phyloP scores from a whole-genome alignment of 2,329 filamentous ascomycete species.

The Monilinia polystroma region DNA sequence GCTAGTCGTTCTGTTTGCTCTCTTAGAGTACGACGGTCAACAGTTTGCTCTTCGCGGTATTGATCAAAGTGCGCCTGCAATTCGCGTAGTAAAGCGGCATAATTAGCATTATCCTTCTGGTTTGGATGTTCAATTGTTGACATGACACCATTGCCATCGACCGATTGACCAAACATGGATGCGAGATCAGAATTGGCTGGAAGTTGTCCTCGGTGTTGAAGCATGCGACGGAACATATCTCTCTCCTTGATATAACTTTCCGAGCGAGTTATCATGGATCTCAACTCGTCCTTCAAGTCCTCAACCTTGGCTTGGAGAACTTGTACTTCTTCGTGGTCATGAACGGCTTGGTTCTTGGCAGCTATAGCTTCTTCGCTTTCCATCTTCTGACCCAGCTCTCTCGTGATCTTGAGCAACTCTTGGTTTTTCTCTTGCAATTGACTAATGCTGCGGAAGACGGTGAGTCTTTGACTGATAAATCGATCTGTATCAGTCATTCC shows the following conservation, averaged over 20 bases:
- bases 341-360: conserved; percentile 60
- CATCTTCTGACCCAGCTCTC: conserved; percentile 82
- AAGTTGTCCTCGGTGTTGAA: conserved; percentile 70
- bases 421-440: conserved; percentile 87
- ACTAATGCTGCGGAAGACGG: conserved; percentile 80
- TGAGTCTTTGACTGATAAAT: conserved; percentile 86
- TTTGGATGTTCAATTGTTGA: conserved; percentile 57
- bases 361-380: conserved; percentile 83
- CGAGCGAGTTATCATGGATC: conserved; percentile 76
- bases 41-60: conserved; percentile 80
- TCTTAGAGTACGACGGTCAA: conserved; percentile 78
- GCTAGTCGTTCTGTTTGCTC: conserved; percentile 81
- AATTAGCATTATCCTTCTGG: conserved; percentile 61
- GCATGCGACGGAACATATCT: conserved; percentile 95
- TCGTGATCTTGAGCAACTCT: conserved; percentile 76
- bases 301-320: conserved; percentile 70
- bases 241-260: conserved; percentile 94
- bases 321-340: conserved; percentile 71
- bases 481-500: conserved; percentile 82
- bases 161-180: conserved; percentile 69
- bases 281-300: conserved; percentile 80
- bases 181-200: conserved; percentile 60
- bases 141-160: conserved; percentile 57
- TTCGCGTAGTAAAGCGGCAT: conserved; percentile 78
- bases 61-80: conserved; percentile 87